Evolutionary conservation across 2,329 filamentous ascomycete genomes (phyloP), one percentile per base, ranked within the genome.

Genomic region (Emmonsiellopsis sp.): DNA sequence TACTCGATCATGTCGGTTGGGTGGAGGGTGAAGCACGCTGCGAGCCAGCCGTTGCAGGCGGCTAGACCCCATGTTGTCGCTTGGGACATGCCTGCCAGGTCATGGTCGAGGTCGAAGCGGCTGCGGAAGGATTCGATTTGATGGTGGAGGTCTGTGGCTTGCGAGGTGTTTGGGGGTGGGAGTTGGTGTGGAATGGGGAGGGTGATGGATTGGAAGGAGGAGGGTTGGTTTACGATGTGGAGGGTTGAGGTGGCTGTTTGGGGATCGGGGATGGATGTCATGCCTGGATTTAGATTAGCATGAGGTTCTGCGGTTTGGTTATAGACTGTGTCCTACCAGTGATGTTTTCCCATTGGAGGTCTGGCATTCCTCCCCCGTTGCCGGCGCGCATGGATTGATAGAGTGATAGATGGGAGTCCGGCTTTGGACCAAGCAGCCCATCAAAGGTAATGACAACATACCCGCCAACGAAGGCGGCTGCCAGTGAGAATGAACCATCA

Each of bases 1-100:
- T 83, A 83, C 55, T 83, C 77, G 11, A 82, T 67, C 67, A 78
- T 76, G 60, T 82, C 76, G 3, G 73, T 77, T 0, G 80, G 80
- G 61, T 84, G 78, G 32, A 79, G 59, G 2, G 75, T 78, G 46
- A 76, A 68, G 53, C 74, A 77, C 3, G 71, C 70, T 5, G 77
- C 79, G 11, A 75, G 63, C 27, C 74, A 71, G 33, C 75, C 74
- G 21, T 73, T 40, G 47, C 56, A 49, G 13, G 42, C 53, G 14
- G 74, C 71, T 5, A 82, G 65, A 2, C 81, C 81, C 75, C 78
- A 82, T 6, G 75, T 70, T 56, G 76, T 76, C 6, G 74, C 70
- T n/a, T 72, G 64, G 6, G 74, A 71, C 50, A 77, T 66, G 5
- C 75, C 76, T 21, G 72, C 73, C 2, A 83, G 68, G 48, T 77